Evolutionary conservation across 495 filamentous ascomycete genomes (phyloP).

Genomic region (Lasiosphaeria hispida): DNA sequence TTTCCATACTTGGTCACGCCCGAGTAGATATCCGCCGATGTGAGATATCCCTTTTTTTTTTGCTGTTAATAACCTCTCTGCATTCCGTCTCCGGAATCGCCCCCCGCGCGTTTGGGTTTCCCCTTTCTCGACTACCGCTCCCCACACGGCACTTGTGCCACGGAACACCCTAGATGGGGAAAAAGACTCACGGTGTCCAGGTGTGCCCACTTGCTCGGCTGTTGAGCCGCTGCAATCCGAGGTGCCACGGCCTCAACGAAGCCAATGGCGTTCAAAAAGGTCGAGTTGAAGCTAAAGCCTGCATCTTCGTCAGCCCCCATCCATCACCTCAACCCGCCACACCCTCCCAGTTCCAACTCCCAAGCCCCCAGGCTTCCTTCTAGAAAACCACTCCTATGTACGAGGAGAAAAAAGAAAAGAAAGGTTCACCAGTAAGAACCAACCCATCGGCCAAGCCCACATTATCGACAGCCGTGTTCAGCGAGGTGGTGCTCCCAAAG

Average conservation of each 20-base stretch:
- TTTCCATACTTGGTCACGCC: constrained; percentile 17
- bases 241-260: constrained; percentile 6
- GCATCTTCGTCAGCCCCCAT: neutral
- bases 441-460: constrained; percentile 29
- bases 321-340: neutral
- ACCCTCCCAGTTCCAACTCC: neutral
- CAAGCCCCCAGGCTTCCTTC: no score
- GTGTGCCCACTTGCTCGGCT: constrained; percentile 16
- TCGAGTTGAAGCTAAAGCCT: constrained; percentile 23
- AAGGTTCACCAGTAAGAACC: constrained; percentile 25
- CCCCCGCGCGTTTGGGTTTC: neutral
- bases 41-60: constrained; percentile 25
- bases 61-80: no score
- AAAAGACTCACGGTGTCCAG: constrained; percentile 14
- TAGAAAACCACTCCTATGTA: no score
- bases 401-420: neutral
- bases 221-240: constrained; percentile 14
- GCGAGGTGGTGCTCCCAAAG: constrained; percentile 35
- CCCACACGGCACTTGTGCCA: neutral
- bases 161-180: neutral
- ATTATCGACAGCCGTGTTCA: constrained; percentile 15
- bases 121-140: no score
- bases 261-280: constrained; percentile 12
- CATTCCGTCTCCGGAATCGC: neutral
- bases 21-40: constrained; percentile 28